phyloP scores from a whole-genome alignment of 192 early-diverging fungal species.

The Pilaira anomala region DNA sequence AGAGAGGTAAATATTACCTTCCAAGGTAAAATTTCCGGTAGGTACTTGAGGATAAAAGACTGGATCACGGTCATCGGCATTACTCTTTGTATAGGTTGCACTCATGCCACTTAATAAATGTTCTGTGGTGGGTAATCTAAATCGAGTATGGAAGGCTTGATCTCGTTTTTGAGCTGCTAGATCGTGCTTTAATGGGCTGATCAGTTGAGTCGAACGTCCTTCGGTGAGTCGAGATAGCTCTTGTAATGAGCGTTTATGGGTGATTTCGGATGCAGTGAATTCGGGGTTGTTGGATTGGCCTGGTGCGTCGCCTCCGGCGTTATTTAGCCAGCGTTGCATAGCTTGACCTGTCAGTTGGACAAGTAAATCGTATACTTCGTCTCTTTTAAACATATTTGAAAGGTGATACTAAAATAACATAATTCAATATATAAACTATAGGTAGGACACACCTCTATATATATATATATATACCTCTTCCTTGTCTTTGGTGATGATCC shows the following conservation, averaged over 20 bases:
- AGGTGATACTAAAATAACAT: slow-evolving; percentile 78
- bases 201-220: slow-evolving; percentile 24
- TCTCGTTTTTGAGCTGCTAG: slow-evolving; percentile 78
- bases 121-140: slow-evolving; percentile 77
- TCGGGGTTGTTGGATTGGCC: slow-evolving; percentile 34
- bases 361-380: slow-evolving; percentile 82
- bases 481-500: slow-evolving; percentile 78
- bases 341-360: slow-evolving; percentile 84
- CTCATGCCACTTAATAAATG: slow-evolving; percentile 64
- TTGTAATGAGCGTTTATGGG: neutral
- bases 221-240: neutral
- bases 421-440: neutral
- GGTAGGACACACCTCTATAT: neutral
- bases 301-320: slow-evolving; percentile 64
- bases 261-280: neutral
- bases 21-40: slow-evolving; percentile 3
- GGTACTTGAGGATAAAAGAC: neutral
- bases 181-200: slow-evolving; percentile 52
- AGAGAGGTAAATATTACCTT: slow-evolving; percentile 81
- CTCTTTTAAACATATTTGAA: slow-evolving; percentile 85
- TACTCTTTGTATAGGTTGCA: slow-evolving; percentile 16
- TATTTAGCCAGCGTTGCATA: slow-evolving; percentile 85
- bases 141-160: slow-evolving; percentile 66
- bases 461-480: slow-evolving; percentile 56
- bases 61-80: neutral